Evolutionary conservation across 352 stramenopile species (phyloP).

Genomic region (Phytophthora crassamura): DNA sequence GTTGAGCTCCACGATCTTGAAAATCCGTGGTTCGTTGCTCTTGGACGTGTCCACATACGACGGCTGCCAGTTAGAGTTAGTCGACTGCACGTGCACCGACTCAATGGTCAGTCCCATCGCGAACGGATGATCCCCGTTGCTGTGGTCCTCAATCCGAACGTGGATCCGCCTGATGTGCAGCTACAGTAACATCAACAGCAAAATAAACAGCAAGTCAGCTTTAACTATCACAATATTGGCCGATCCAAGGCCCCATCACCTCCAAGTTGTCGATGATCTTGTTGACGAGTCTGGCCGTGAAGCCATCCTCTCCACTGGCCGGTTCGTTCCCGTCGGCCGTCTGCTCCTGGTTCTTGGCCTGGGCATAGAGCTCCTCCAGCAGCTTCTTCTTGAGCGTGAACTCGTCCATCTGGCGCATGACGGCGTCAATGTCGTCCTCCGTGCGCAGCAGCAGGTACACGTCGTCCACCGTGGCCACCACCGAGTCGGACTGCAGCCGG

Average conservation of each 20-base stretch:
- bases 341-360: constrained; percentile 73
- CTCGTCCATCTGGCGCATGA: constrained; percentile 78
- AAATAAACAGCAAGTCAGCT: constrained; percentile 3
- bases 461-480: constrained; percentile 88
- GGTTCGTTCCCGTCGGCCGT: constrained; percentile 13
- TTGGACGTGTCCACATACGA: constrained; percentile 84
- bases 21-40: constrained; percentile 87
- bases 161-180: constrained; percentile 89
- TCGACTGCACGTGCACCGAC: constrained; percentile 87
- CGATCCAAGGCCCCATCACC: constrained; percentile 28
- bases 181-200: constrained; percentile 35
- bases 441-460: constrained; percentile 84
- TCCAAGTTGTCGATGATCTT: constrained; percentile 92
- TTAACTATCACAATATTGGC: not conserved
- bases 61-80: constrained; percentile 87
- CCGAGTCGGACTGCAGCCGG: constrained; percentile 86
- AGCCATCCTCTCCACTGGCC: constrained; percentile 56
- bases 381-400: constrained; percentile 88
- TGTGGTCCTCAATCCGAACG: constrained; percentile 80
- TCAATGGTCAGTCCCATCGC: constrained; percentile 83
- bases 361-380: constrained; percentile 78
- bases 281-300: constrained; percentile 79
- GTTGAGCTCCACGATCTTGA: constrained; percentile 90
- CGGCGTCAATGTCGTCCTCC: constrained; percentile 81
- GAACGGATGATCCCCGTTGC: constrained; percentile 84